phyloP scores from a whole-genome alignment of 257 asterid genomes.

The Knoxia roxburghii region DNA sequence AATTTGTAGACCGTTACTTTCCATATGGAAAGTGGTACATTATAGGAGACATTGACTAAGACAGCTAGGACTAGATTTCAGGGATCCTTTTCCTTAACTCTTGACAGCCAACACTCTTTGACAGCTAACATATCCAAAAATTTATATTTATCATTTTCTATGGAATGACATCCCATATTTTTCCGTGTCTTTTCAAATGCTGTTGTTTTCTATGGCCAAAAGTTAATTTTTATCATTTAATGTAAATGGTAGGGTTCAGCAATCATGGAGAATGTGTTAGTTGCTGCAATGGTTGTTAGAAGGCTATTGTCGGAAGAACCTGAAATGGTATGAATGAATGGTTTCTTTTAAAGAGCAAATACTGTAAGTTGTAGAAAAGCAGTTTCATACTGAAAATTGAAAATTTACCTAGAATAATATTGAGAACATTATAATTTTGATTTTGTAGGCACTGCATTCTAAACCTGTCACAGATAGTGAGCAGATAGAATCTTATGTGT shows the following conservation, averaged over 20 bases:
- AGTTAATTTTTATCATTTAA: background rate
- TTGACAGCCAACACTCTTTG: too few species aligned
- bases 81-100: too few species aligned
- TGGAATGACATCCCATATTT: too few species aligned
- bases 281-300: conserved; percentile 74
- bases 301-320: conserved; percentile 97
- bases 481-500: conserved; percentile 80
- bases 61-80: too few species aligned
- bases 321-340: conserved; percentile 49
- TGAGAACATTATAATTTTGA: conserved; percentile 4
- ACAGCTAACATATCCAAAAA: too few species aligned
- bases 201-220: background rate
- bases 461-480: conserved; percentile 56
- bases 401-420: background rate
- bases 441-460: conserved; percentile 63
- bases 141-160: too few species aligned
- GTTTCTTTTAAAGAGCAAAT: background rate
- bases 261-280: conserved; percentile 66
- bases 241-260: conserved; percentile 54
- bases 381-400: background rate
- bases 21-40: too few species aligned
- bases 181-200: background rate
- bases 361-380: background rate
- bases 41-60: too few species aligned
- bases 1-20: too few species aligned